phyloP scores from a whole-genome alignment of 345 rosid species.

The Raphanus sativus region DNA sequence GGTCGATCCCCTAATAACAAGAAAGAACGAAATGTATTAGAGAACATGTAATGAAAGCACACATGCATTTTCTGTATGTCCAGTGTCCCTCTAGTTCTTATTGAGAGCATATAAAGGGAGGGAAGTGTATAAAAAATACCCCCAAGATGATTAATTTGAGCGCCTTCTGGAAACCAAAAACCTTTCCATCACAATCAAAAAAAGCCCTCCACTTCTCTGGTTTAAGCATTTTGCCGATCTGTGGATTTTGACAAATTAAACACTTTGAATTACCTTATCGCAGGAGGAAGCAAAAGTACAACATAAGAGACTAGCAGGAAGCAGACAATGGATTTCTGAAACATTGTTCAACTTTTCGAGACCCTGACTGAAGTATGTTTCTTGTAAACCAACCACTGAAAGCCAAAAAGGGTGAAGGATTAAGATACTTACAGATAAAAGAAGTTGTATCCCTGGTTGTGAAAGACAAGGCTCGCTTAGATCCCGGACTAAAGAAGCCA shows the following conservation, averaged over 20 bases:
- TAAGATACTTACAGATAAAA: constrained; percentile 47
- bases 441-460: constrained; percentile 67
- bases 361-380: background rate
- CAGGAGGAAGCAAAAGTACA: background rate
- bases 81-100: background rate
- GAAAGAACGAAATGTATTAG: constrained; percentile 27
- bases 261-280: background rate
- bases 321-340: background rate
- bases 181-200: constrained; percentile 81
- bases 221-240: constrained; percentile 83
- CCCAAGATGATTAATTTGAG: constrained; percentile 74
- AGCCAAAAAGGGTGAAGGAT: constrained; percentile 1
- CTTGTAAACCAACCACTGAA: background rate
- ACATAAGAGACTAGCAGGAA: background rate
- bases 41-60: background rate
- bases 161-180: constrained; percentile 69
- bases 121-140: constrained; percentile 38
- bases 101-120: background rate
- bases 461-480: constrained; percentile 83
- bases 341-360: background rate
- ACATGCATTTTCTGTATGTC: background rate
- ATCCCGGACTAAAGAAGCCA: constrained; percentile 64
- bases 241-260: constrained; percentile 29
- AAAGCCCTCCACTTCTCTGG: constrained; percentile 80
- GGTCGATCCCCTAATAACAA: constrained; percentile 73